Base-by-base conservation (phyloP, 2,329 filamentous ascomycete species). In the Phialophora tarda region DNA sequence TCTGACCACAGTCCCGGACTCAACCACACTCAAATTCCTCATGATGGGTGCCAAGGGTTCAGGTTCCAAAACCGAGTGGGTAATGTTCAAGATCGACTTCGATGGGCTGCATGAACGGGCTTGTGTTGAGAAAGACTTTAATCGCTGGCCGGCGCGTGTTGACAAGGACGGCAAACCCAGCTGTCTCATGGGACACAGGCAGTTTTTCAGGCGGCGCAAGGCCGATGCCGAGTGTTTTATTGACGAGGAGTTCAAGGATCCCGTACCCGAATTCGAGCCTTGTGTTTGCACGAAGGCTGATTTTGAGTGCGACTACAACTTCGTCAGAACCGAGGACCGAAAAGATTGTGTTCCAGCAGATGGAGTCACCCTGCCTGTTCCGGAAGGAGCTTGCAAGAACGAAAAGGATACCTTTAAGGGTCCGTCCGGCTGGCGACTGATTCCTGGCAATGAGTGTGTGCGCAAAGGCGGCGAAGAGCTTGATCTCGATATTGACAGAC, bases 241-340 rank as follows among this genome's bases (percentile, higher is more conserved):
- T 72, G 91, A 91, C 73, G 84, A 91, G 67, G 88, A 94, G 61
- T 97, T 97, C 81, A 88, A 92, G 74, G 91, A 95, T 69, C 88
- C 91, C 0, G 79, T 86, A 38, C 87, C 90, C 1, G 82, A 89
- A 67, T 89, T 86, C 30, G 87, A 92, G 73, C 79, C 87, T 55
- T 99, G 95, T 82, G 87, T 91, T 48, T 99, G 95, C 78, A 88
- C 89, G 0, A 87, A 90, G 64, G 82, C 84, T 38, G 96, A 99
- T 77, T 99, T 96, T 76, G 95, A 99, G 79, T 99, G 95, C 77
- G 94, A 98, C 76, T 97, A 91, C 83, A 96, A 96, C 77, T 98
- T 97, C 76, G 82, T 88, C 66, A 86, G 86, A 72, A 83, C 84
- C 6, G 82, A 86, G 3, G 87, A 94, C 68, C 84, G 86, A 60